Percentiles rank a stretch among this genome's conserved stretches.
Evolutionary conservation across 2,329 filamentous ascomycete genomes (phyloP).

Genomic region (Xylariaceae sp.): DNA sequence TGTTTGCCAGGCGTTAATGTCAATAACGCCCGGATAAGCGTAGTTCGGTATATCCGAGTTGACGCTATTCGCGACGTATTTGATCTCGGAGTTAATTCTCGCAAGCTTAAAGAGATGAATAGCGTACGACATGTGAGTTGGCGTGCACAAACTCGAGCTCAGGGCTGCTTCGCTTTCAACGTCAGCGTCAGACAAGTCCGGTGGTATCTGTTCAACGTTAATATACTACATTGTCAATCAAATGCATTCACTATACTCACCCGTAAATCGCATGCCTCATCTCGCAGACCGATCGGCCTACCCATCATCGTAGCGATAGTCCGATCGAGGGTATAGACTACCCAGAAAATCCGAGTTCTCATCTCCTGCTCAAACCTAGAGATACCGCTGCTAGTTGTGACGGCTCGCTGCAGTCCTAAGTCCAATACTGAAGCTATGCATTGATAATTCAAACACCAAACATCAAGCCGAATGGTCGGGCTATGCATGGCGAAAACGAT

Average conservation of each 20-base stretch:
- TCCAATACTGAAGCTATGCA: constrained; percentile 59
- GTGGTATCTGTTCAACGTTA: constrained; percentile 20
- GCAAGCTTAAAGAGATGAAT: constrained; percentile 57
- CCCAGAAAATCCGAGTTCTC: constrained; percentile 63
- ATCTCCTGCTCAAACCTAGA: constrained; percentile 59
- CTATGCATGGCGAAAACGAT: constrained; percentile 59
- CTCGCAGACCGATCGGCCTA: constrained; percentile 59
- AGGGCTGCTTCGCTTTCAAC: constrained; percentile 1
- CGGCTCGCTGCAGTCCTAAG: constrained; percentile 58
- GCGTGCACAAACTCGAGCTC: background rate
- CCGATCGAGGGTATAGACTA: constrained; percentile 58
- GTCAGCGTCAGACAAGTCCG: constrained; percentile 32
- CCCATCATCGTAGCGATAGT: constrained; percentile 63
- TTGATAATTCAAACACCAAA: constrained; percentile 64
- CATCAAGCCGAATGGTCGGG: constrained; percentile 54
- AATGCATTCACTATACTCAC: constrained; percentile 38
- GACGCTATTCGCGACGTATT: constrained; percentile 62
- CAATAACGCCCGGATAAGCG: constrained; percentile 47
- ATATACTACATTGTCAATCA: too few species aligned
- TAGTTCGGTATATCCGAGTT: constrained; percentile 54
- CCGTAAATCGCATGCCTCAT: constrained; percentile 61
- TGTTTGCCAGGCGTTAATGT: constrained; percentile 55
- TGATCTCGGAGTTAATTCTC: constrained; percentile 62
- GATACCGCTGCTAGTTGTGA: constrained; percentile 51
- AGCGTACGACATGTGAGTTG: constrained; percentile 48